Evolutionary conservation across 805 yeast genomes (phyloP).

Genomic region (Cyberlindnera americana): DNA sequence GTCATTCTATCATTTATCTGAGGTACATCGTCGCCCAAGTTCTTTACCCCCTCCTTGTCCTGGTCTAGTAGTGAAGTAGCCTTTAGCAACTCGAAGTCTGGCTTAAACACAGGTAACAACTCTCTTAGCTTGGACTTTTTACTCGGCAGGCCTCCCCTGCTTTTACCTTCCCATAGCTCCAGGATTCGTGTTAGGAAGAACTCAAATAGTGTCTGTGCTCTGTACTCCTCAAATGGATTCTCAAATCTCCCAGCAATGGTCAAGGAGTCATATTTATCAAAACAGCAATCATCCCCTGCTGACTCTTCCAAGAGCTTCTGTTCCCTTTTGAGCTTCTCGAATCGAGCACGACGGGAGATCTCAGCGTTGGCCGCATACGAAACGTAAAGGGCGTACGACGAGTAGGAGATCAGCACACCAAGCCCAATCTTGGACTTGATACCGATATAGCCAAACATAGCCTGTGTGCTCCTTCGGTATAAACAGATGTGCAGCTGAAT

Average conservation of each 20-base stretch:
- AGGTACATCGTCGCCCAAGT: constrained; percentile 30
- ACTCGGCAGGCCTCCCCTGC: constrained; percentile 58
- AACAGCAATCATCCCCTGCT: constrained; percentile 2
- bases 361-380: constrained; percentile 51
- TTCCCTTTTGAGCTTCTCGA: constrained; percentile 22
- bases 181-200: constrained; percentile 68
- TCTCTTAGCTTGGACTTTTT: constrained; percentile 45
- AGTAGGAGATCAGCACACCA: constrained; percentile 43
- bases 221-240: constrained; percentile 86
- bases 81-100: constrained; percentile 35
- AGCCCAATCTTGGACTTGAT: constrained; percentile 27
- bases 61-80: constrained; percentile 15
- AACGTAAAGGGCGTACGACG: constrained; percentile 63
- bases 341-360: constrained; percentile 42
- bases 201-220: constrained; percentile 87
- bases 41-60: constrained; percentile 3
- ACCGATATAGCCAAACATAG: constrained; percentile 13
- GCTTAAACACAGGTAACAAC: constrained; percentile 56
- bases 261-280: constrained; percentile 41
- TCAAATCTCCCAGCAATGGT: constrained; percentile 75
- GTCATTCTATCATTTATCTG: constrained; percentile 45
- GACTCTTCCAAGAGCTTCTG: constrained; percentile 6
- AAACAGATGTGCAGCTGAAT: too few species aligned
- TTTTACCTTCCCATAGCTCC: constrained; percentile 60
- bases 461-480: too few species aligned